phyloP scores from a whole-genome alignment of 169 alveolate species.

The Plasmodium gallinaceum region DNA sequence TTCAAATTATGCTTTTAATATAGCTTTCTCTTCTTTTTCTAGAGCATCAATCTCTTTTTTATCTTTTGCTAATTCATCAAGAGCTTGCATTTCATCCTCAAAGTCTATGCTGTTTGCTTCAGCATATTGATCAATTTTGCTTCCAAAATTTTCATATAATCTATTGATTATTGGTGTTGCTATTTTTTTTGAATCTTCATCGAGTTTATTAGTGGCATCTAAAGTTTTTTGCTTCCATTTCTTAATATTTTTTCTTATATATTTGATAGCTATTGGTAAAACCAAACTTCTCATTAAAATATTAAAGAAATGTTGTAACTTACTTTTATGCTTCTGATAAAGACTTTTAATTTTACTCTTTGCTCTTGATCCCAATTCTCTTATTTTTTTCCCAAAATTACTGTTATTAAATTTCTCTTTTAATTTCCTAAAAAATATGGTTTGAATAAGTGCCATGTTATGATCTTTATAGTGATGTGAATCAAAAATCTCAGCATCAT shows the following conservation, averaged over 20 bases:
- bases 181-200: slow-evolving; percentile 26
- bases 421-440: slow-evolving; percentile 48
- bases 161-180: slow-evolving; percentile 51
- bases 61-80: slow-evolving; percentile 32
- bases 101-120: neutral
- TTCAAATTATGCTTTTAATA: neutral
- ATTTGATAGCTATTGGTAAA: slow-evolving; percentile 42
- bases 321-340: slow-evolving; percentile 55
- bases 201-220: slow-evolving; percentile 44
- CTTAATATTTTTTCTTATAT: slow-evolving; percentile 23
- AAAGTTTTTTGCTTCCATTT: slow-evolving; percentile 45
- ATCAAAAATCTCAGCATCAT: slow-evolving; percentile 69
- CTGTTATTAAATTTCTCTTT: slow-evolving; percentile 50
- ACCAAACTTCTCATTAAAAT: slow-evolving; percentile 31
- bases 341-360: slow-evolving; percentile 27
- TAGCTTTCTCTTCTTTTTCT: slow-evolving; percentile 55
- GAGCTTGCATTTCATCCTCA: slow-evolving; percentile 4
- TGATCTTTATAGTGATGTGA: slow-evolving; percentile 29
- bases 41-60: slow-evolving; percentile 33
- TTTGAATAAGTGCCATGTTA: slow-evolving; percentile 52
- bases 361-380: slow-evolving; percentile 21
- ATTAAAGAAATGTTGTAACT: slow-evolving; percentile 35
- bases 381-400: slow-evolving; percentile 49
- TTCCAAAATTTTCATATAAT: slow-evolving; percentile 21
- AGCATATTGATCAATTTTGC: slow-evolving; percentile 41